A percentile compares a stretch with the other conserved stretches of the same genome.
Evolutionary conservation across 2,329 filamentous ascomycete species (phyloP).

Genomic region (Trichoderma cornu-damae): DNA sequence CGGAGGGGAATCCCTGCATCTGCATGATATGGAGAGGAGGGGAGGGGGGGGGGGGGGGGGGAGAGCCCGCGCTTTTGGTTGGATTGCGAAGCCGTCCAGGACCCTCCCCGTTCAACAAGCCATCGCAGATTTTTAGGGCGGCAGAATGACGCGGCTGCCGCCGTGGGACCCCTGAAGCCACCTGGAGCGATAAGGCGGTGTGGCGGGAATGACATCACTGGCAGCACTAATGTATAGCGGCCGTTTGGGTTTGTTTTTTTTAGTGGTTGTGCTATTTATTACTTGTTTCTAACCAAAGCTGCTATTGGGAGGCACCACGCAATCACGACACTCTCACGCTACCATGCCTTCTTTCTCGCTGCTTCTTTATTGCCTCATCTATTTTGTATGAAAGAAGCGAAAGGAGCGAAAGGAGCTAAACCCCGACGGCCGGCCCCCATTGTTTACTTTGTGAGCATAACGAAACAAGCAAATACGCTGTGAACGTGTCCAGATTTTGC

Average conservation of each 20-base stretch:
- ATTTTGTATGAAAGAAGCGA: no score
- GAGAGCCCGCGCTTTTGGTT: neutral
- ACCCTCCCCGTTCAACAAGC: no score
- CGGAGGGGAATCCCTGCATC: slow-evolving; percentile 17
- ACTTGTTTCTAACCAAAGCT: no score
- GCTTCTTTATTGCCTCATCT: no score
- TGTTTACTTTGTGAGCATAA: neutral
- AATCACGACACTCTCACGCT: neutral
- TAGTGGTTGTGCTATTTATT: no score
- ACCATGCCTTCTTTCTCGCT: neutral
- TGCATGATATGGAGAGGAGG: slow-evolving; percentile 5
- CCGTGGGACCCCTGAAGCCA: slow-evolving; percentile 13
- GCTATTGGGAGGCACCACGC: no score
- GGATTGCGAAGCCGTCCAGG: neutral
- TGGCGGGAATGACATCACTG: slow-evolving; percentile 11
- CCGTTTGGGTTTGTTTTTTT: no score
- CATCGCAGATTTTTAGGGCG: neutral
- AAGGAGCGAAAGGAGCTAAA: neutral
- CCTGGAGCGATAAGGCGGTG: slow-evolving; percentile 9
- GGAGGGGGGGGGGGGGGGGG: neutral
- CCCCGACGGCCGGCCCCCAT: neutral
- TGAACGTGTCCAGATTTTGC: slow-evolving; percentile 3
- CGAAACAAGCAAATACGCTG: neutral
- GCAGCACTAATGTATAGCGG: neutral
- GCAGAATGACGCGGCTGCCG: slow-evolving; percentile 17